Evolutionary conservation across 2,329 filamentous ascomycete species (phyloP).

Genomic region (Pseudomassariella vexata): DNA sequence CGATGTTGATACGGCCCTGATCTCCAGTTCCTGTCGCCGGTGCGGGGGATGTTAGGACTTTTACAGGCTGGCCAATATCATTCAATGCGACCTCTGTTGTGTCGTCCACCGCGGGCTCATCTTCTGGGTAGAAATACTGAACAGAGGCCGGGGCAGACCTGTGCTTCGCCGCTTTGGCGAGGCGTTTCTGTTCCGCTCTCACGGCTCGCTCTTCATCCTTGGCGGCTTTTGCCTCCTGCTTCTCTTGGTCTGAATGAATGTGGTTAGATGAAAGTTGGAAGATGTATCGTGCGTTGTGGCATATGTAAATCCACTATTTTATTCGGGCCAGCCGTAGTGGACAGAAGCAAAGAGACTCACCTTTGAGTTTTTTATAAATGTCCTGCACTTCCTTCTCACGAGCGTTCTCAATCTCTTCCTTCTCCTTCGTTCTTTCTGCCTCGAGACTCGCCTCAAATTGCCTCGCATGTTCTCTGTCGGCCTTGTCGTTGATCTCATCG

Average conservation of each 20-base stretch:
- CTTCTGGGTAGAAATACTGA: too few relatives aligned
- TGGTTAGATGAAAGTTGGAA: too few relatives aligned
- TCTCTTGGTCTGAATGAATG: constrained; percentile 37
- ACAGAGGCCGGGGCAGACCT: constrained; percentile 31
- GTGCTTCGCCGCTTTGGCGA: constrained; percentile 46
- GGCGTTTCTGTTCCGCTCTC: constrained; percentile 47
- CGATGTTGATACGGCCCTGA: not conserved
- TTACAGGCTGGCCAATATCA: constrained; percentile 17
- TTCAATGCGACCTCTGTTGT: constrained; percentile 13
- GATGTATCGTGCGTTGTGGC: too few relatives aligned
- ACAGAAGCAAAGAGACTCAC: constrained; percentile 35
- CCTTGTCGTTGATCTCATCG: constrained; percentile 77
- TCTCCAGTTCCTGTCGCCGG: constrained; percentile 5
- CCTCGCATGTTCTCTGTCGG: constrained; percentile 64
- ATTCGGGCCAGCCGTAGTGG: too few relatives aligned
- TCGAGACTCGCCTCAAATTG: constrained; percentile 59
- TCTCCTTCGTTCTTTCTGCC: constrained; percentile 57
- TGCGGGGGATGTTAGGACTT: constrained; percentile 6
- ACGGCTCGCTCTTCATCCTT: constrained; percentile 48
- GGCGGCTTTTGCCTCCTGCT: constrained; percentile 25
- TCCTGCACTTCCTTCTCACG: constrained; percentile 49
- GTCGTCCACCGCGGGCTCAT: constrained; percentile 11
- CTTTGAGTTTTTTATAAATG: constrained; percentile 48
- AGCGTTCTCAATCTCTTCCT: constrained; percentile 43
- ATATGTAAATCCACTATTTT: too few relatives aligned